A percentile compares a stretch with the other conserved stretches of the same genome.
These are phyloP conservation scores for Mucor mucedo DNA, from an alignment of 371 early-diverging fungal species.

Conservation along the genomic window DNA sequence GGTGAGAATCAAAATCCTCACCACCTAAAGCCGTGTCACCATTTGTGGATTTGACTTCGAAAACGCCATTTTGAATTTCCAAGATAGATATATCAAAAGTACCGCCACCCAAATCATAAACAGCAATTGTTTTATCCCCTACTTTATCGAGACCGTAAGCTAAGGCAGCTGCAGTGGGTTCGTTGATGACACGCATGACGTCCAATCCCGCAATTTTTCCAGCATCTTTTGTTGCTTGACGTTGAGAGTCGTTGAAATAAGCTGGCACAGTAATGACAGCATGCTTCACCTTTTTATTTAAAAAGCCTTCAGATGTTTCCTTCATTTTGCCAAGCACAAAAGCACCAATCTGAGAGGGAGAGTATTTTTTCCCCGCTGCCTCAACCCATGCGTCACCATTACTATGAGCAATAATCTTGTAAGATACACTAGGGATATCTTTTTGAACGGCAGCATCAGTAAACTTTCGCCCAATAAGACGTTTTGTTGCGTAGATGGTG, in stretches of 20 bases:
- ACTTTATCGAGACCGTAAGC: conserved; percentile 98
- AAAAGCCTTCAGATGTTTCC: conserved; percentile 87
- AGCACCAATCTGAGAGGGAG: conserved; percentile 95
- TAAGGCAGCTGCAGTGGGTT: conserved; percentile 99
- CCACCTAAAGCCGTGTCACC: conserved; percentile 99
- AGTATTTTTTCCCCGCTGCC: conserved; percentile 89
- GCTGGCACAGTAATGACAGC: conserved; percentile 91
- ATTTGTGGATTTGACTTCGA: conserved; percentile 97
- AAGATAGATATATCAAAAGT: conserved; percentile 99
- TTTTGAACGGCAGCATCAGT: conserved; percentile 85
- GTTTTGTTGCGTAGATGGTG: conserved; percentile 95
- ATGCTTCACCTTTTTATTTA: conserved; percentile 86
- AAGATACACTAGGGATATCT: conserved; percentile 87
- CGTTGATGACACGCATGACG: conserved; percentile 98
- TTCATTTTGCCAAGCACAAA: conserved; percentile 97
- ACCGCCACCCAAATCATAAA: conserved; percentile 99
- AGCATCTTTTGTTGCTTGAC: conserved; percentile 99
- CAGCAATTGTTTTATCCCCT: conserved; percentile 92
- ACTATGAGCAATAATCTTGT: conserved; percentile 86
- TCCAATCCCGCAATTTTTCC: conserved; percentile 96
- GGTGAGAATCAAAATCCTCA: conserved; percentile 96
- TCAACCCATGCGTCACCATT: conserved; percentile 99
- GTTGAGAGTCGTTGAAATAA: conserved; percentile 95
- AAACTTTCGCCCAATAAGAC: conserved; percentile 95
- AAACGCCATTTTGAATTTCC: conserved; percentile 97